These are phyloP conservation scores for Anthoceros angustus DNA, from an alignment of 225 moss, liverwort and hornwort genomes.

Conservation along the genomic window DNA sequence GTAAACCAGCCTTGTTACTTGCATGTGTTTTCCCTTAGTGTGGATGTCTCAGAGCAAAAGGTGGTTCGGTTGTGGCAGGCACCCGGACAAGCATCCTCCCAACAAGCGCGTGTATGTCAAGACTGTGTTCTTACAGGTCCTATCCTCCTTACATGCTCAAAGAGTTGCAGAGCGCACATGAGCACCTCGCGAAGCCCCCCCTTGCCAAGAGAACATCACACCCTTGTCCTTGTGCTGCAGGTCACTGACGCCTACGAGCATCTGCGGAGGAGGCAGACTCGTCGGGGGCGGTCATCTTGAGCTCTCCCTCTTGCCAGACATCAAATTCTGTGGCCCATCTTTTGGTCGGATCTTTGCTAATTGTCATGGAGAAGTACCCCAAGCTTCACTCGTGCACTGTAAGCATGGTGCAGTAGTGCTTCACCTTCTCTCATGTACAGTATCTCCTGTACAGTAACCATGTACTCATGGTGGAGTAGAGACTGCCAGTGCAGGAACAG, in stretches of 20 bases:
- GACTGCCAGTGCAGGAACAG: too few relatives aligned
- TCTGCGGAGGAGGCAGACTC: background rate
- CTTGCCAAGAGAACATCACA: background rate
- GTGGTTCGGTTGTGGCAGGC: background rate
- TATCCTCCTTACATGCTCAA: background rate
- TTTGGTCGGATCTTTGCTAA: too few relatives aligned
- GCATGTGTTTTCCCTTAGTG: background rate
- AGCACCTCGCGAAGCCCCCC: background rate
- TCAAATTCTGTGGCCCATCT: too few relatives aligned
- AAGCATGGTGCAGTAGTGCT: too few relatives aligned
- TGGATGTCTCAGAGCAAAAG: background rate
- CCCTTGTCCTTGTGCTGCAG: background rate
- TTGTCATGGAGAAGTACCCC: too few relatives aligned
- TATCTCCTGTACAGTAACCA: too few relatives aligned
- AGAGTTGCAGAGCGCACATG: too few relatives aligned
- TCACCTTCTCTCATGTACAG: too few relatives aligned
- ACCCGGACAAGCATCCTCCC: slow-evolving; percentile 4
- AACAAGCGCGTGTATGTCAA: background rate
- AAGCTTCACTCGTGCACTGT: too few relatives aligned
- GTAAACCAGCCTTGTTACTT: background rate
- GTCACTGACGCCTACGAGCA: background rate
- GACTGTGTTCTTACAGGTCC: background rate
- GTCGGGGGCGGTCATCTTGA: too few relatives aligned
- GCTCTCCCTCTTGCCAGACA: too few relatives aligned
- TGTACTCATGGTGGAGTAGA: too few relatives aligned